A percentile compares a stretch with the other conserved stretches of the same genome.
phyloP scores from a whole-genome alignment of 208 protist genomes.

The Dictyostelium gargantuum region DNA sequence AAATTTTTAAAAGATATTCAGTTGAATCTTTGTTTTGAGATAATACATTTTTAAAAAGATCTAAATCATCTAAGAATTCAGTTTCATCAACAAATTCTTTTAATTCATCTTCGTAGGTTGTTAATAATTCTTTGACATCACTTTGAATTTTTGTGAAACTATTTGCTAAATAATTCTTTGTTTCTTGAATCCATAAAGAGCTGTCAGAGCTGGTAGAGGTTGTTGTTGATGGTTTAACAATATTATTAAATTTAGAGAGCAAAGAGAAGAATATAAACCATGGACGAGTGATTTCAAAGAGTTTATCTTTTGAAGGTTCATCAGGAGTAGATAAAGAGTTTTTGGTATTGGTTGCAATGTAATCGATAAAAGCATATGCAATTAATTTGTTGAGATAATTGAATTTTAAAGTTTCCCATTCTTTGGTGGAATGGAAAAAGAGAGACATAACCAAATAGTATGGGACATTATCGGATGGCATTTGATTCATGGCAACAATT shows the following conservation, averaged over 20 bases:
- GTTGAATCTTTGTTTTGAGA: conserved; percentile 4
- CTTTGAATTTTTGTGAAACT: not conserved
- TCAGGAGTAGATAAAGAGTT: not conserved
- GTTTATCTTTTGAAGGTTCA: not conserved
- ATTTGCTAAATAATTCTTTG: not conserved
- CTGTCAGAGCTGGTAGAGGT: too few relatives aligned
- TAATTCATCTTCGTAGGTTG: conserved; percentile 45
- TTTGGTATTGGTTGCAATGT: not conserved
- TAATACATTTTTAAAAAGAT: conserved; percentile 39
- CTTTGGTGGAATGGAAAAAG: not conserved
- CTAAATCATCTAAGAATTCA: conserved; percentile 68
- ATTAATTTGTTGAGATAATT: not conserved
- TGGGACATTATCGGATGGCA: conserved; percentile 40
- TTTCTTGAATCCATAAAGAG: conserved; percentile 25
- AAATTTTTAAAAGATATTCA: not conserved
- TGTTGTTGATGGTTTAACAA: not conserved
- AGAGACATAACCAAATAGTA: conserved; percentile 21
- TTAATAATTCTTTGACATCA: conserved; percentile 26
- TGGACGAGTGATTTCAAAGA: not conserved
- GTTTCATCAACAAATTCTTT: not conserved
- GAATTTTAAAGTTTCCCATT: conserved; percentile 4
- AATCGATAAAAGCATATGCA: not conserved
- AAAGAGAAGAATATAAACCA: conserved; percentile 55
- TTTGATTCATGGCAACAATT: not conserved
- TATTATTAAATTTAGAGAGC: conserved; percentile 17